A percentile compares a stretch with the other conserved stretches of the same genome.
Conservation (phyloP, 2,329 filamentous ascomycete species). For the Penicillium hesseltinei region DNA sequence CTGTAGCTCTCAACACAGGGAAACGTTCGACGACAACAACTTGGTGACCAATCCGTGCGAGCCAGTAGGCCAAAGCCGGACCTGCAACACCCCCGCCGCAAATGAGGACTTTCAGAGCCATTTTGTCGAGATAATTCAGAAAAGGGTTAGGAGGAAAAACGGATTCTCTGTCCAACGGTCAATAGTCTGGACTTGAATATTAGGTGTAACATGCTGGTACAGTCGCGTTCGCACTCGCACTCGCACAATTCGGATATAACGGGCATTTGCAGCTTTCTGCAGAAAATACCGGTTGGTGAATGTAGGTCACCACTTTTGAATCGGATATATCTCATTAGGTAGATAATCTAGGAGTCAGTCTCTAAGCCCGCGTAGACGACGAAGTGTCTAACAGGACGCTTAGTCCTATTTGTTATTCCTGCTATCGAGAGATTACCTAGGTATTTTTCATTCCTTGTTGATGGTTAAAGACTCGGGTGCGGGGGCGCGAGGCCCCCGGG, state of each 20-base stretch:
- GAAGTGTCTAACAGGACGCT: not conserved
- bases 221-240: no score
- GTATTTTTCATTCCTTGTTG: no score
- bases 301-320: not conserved
- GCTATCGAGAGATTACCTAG: not conserved
- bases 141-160: not conserved
- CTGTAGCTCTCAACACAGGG: constrained; percentile 45
- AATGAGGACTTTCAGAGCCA: constrained; percentile 49
- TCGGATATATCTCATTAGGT: not conserved
- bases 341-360: not conserved
- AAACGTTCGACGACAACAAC: constrained; percentile 47
- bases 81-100: constrained; percentile 43
- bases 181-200: not conserved
- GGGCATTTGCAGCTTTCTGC: not conserved
- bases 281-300: not conserved
- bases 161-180: not conserved
- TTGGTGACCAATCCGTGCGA: constrained; percentile 39
- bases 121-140: constrained; percentile 23
- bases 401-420: not conserved
- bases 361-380: not conserved
- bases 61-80: constrained; percentile 50
- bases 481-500: no score
- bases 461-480: no score
- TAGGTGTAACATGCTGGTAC: not conserved
- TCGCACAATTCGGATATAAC: not conserved